Conservation (phyloP, 1,284 basidiomycete genomes). For the Coniferiporia weirii region DNA sequence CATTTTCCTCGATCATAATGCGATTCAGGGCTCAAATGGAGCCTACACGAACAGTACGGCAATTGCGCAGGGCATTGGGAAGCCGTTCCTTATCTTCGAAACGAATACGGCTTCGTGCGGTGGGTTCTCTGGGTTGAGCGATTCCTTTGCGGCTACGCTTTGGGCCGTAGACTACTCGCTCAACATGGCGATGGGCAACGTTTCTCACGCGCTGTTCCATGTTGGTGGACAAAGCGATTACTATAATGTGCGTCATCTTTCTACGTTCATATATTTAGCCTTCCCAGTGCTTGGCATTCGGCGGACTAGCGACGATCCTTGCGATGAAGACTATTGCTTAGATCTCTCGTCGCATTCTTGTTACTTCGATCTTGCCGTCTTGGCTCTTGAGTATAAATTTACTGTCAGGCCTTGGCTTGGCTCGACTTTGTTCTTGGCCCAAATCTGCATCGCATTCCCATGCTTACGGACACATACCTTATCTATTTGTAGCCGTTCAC, state of each 20-base stretch:
- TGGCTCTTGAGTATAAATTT: background rate
- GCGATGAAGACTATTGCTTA: background rate
- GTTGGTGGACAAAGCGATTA: conserved; percentile 24
- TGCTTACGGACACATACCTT: background rate
- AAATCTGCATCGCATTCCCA: background rate
- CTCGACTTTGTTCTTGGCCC: background rate
- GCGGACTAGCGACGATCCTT: background rate
- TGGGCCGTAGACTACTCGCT: conserved; percentile 30
- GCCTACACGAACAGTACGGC: conserved; percentile 27
- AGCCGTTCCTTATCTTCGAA: conserved; percentile 39
- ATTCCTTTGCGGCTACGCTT: conserved; percentile 39
- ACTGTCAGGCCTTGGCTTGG: background rate
- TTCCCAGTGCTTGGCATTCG: background rate
- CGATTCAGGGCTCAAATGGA: conserved; percentile 23
- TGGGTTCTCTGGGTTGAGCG: conserved; percentile 39
- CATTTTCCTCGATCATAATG: conserved; percentile 30
- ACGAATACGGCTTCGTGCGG: conserved; percentile 43
- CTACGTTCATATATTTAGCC: background rate
- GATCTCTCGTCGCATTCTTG: background rate
- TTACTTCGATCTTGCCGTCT: background rate
- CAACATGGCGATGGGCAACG: conserved; percentile 24
- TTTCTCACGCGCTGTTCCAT: conserved; percentile 21
- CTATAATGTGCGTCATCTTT: conserved; percentile 20
- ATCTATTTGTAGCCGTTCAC: conserved; percentile 23
- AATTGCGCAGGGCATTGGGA: conserved; percentile 22